Evolutionary conservation across 2,329 filamentous ascomycete genomes (phyloP), one percentile per base, ranked within the genome.

Genomic region (Ceratocystis huliohia): DNA sequence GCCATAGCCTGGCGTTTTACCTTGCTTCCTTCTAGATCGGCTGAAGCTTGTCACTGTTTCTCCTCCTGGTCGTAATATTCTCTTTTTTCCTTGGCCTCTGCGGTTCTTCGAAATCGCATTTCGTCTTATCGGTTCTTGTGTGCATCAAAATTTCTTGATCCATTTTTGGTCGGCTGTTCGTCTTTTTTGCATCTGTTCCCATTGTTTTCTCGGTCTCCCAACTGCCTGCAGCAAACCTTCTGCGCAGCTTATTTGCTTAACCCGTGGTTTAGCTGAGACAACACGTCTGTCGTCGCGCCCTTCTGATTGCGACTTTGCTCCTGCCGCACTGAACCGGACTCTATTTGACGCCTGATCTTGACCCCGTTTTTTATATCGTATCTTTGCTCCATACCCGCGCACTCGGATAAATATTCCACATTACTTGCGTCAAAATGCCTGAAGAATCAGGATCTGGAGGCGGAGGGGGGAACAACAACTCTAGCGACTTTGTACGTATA

Each of bases 401-500:
- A 17, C 56, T 10, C 56, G 17, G 53, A 22, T 33, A 57, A 13
- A 57, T 10, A 57, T 8, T 6, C 13, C 1, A n/a, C 37, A n/a
- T n/a, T 37, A 59, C 28, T 33, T 59, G 25, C 33, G 56, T 25
- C 8, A 46, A 33, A 50, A 66, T 66, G 66, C 66, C 65, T 8
- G 59, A 63, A 64, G 61, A 66, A 30, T 63, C 62, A 45, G 66
- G 48, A 25, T 25, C 64, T 6, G 65, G 56, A 63, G 61, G 59
- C 20, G 78, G 79, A 70, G 78, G 79, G 69, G 78, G 79, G 73
- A 94, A 89, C 77, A 96, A 90, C 77, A 96, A 90, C 79, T 95
- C 91, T 69, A 96, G 91, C 82, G 91, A 96, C 80, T 96, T 96
- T 83, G 91, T 96, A 80, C 81, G 89, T 88, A 67, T 69, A 65